Evolutionary conservation across 2,329 filamentous ascomycete genomes (phyloP), one percentile per base, ranked within the genome.

Genomic region (Bipolaris oryzae): DNA sequence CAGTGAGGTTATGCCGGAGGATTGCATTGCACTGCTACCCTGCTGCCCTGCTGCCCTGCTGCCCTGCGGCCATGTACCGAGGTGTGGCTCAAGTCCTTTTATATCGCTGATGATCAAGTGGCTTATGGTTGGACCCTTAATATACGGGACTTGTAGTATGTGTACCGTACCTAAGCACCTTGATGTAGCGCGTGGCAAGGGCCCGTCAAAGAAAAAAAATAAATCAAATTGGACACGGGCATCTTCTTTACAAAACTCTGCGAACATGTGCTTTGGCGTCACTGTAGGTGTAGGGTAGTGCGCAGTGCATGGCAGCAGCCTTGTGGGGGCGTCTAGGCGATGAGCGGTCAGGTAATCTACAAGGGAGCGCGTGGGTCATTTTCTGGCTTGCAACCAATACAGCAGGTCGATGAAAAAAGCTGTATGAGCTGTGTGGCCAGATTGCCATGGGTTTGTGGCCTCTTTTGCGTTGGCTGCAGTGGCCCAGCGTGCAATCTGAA

Each of bases 111-210:
- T 51, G 37, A 21, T 35, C 39, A 11, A 47, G 38, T 54, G 42
- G 45, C 35, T 41, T 28, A n/a, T 13, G 37, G 35, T 31, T 55
- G 51, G 48, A 57, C 48, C 55, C 50, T 59, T 57, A 50, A 56
- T 57, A 38, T 57, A 13, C 28, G 3, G 28, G 28, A 11, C 7
- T 4, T 11, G 28, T 31, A 31, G 28, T 31, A 31, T 5, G 10
- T 11, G 28, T 4, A 11, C 28, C 28, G 28, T 13, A 11, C 28
- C 28, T 31, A 49, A 50, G 45, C 47, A 35, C 2, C 5, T 45
- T 23, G 21, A 25, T 43, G 25, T 25, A 53, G 44, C 33, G 38
- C 11, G 38, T 33, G 20, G 23, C 21, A 15, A 25, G 18, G 41
- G 25, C 21, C 28, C 16, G 31, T 57, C 43, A 16, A 38, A 21